Evolutionary conservation across 83 land plant species (phyloP), one percentile per base, ranked within the genome.

Genomic region (Diphasiastrum complanatum): DNA sequence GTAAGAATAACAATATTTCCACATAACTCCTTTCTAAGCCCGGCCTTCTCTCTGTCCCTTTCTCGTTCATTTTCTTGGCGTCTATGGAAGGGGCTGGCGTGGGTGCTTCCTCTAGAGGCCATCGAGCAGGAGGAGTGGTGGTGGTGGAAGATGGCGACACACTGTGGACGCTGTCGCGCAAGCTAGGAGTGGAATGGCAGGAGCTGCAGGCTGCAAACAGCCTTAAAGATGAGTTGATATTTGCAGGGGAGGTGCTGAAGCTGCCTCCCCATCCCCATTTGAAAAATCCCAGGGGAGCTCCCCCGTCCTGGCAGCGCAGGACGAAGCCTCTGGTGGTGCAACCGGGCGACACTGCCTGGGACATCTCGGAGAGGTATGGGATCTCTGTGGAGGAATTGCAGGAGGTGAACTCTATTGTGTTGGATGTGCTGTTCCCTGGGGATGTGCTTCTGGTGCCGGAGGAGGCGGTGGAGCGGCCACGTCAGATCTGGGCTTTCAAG

Each of bases 321-420:
- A 34, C 47, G 19, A 49, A 65, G 73, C 22, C 73, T 2, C 55
- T 46, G 47, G 58, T 70, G 46, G 73, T 70, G 45, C 37, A 70
- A 59, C 57, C 59, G 8, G 70, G 74, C 2, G 71, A 70, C 43
- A 30, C 54, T 16, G 71, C 71, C 2, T 70, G 74, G 74, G 73
- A 70, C 34, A 63, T 70, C 22, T 62, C 73, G 14, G 59, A 63
- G 49, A 40, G 71, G 28, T 63, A 63, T 5, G 58, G 69, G 8
- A 33, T 70, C 50, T 29, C 48, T 34, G 5, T 70, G 45, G 73
- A 70, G n/a, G 73, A 63, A 43, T 70, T 70, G 2, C 58, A 49
- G 23, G 58, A 50, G 4, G 36, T 65, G 58, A 70, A 70, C 19
- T 27, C 22, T 8, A 38, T 27, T 11, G 40, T 51, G n/a, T 70